Percentiles rank a stretch among this genome's conserved stretches.
These are phyloP conservation scores for Penicillium verrucosum DNA, from an alignment of 2,329 filamentous ascomycete genomes.

Conservation along the genomic window DNA sequence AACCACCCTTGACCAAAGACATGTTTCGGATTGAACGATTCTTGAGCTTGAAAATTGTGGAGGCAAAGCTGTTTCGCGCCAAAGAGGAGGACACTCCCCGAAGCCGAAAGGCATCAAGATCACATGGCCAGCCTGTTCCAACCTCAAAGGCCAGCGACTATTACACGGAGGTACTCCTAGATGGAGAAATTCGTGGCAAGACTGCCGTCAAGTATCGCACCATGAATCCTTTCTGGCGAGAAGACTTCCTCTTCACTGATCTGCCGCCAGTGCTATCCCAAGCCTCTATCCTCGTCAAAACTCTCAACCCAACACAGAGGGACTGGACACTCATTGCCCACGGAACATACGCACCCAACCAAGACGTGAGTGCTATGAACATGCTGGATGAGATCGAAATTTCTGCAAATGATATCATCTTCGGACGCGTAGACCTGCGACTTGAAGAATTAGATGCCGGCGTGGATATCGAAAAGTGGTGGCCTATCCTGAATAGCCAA, in stretches of 20 bases:
- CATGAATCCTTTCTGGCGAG: constrained; percentile 49
- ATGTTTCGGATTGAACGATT: constrained; percentile 66
- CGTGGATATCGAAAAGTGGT: constrained; percentile 83
- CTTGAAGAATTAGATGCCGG: constrained; percentile 74
- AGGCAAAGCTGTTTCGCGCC: constrained; percentile 54
- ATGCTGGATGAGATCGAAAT: constrained; percentile 47
- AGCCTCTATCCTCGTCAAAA: constrained; percentile 46
- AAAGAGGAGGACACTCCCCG: constrained; percentile 32
- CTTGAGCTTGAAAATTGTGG: constrained; percentile 58
- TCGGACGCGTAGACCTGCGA: constrained; percentile 69
- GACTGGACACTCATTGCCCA: constrained; percentile 50
- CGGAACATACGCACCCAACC: constrained; percentile 42
- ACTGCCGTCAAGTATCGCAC: constrained; percentile 48
- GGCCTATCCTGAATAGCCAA: constrained; percentile 72
- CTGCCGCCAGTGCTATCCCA: constrained; percentile 48
- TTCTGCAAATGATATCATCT: constrained; percentile 46
- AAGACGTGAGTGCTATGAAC: constrained; percentile 40
- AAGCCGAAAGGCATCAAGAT: constrained; percentile 35
- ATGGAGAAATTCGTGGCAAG: constrained; percentile 49
- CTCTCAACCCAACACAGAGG: constrained; percentile 47
- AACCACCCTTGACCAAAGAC: constrained; percentile 46
- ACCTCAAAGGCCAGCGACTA: constrained; percentile 40
- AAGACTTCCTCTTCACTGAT: constrained; percentile 48
- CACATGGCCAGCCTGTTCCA: constrained; percentile 27
- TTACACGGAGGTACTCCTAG: constrained; percentile 49